These are phyloP conservation scores for Stramenopiles sp. DNA, from an alignment of 352 stramenopile species.

Conservation along the genomic window DNA sequence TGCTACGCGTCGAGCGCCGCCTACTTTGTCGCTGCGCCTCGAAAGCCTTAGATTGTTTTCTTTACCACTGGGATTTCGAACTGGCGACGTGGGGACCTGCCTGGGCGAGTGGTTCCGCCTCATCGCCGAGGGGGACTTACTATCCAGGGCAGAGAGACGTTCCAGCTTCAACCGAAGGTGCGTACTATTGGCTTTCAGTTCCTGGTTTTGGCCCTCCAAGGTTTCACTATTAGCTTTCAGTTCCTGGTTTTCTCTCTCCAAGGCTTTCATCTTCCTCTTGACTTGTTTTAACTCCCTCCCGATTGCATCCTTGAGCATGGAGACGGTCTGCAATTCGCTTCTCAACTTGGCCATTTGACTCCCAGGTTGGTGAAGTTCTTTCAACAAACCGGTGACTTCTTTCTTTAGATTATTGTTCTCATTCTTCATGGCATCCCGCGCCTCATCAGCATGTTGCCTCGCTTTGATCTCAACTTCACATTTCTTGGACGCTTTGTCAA, in stretches of 20 bases:
- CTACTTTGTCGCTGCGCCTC: slow-evolving; percentile 5
- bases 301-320: slow-evolving; percentile 7
- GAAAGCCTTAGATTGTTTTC: slow-evolving; percentile 7
- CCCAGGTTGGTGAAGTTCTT: slow-evolving; percentile 7
- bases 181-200: slow-evolving; percentile 8
- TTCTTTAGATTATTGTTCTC: slow-evolving; percentile 9
- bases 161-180: slow-evolving; percentile 6
- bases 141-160: slow-evolving; percentile 6
- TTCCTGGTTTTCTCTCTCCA: no score
- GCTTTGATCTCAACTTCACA: slow-evolving; percentile 4
- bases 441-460: slow-evolving; percentile 1
- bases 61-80: slow-evolving; percentile 5
- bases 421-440: slow-evolving; percentile 4
- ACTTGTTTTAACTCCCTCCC: not conserved
- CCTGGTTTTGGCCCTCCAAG: not conserved
- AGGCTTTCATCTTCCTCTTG: slow-evolving; percentile 4
- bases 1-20: slow-evolving; percentile 1
- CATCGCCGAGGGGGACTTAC: slow-evolving; percentile 4
- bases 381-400: slow-evolving; percentile 3
- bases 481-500: slow-evolving; percentile 3
- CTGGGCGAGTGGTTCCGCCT: slow-evolving; percentile 3
- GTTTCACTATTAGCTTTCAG: no score
- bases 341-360: slow-evolving; percentile 5
- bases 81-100: not conserved
- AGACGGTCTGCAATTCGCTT: slow-evolving; percentile 7